These are phyloP conservation scores for Starmera caribaea DNA, from an alignment of 805 yeast genomes.

Conservation along the genomic window DNA sequence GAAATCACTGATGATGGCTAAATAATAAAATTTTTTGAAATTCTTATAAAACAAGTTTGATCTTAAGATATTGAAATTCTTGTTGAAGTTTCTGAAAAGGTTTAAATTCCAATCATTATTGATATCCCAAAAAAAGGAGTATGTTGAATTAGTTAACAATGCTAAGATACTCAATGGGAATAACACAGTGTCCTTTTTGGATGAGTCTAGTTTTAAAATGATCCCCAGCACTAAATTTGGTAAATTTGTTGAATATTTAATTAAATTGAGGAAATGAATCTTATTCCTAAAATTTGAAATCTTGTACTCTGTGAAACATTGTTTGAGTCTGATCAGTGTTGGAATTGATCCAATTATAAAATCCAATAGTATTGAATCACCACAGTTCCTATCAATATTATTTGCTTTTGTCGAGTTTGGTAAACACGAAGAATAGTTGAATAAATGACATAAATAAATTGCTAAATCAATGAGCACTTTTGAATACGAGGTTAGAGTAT, in stretches of 20 bases:
- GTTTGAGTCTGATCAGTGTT: conserved; percentile 64
- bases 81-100: conserved; percentile 27
- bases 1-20: conserved; percentile 53
- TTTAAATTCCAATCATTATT: conserved; percentile 80
- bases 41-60: conserved; percentile 6
- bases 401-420: conserved; percentile 15
- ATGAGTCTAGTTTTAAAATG: conserved; percentile 5
- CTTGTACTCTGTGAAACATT: conserved; percentile 65
- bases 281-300: conserved; percentile 33
- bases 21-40: conserved; percentile 33
- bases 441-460: conserved; percentile 40
- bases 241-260: conserved; percentile 62
- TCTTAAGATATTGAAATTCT: conserved; percentile 18
- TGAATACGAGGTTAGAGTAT: conserved; percentile 74
- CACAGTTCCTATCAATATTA: conserved; percentile 24
- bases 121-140: conserved; percentile 85
- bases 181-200: conserved; percentile 5
- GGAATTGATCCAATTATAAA: conserved; percentile 44
- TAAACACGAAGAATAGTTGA: conserved; percentile 25
- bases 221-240: conserved; percentile 39
- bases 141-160: conserved; percentile 58
- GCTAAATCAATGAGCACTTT: conserved; percentile 67
- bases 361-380: conserved; percentile 23
- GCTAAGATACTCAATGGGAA: conserved; percentile 22
- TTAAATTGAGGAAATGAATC: conserved; percentile 57